These are phyloP conservation scores for Kodamaea suecica DNA, from an alignment of 1,139 yeast genomes.

Conservation along the genomic window DNA sequence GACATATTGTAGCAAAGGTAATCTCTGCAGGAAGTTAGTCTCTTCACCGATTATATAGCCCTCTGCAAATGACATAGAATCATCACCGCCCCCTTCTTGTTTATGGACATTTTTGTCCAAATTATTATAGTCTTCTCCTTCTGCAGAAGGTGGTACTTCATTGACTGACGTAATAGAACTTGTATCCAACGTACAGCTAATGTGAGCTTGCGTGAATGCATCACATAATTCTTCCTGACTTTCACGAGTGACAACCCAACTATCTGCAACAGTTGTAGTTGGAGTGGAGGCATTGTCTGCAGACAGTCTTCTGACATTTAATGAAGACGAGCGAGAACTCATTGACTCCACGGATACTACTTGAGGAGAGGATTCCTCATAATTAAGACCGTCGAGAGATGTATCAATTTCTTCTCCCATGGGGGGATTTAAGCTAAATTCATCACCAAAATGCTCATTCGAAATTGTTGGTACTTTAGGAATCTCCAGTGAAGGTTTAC, in stretches of 20 bases:
- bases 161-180: background rate
- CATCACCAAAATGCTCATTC: too few relatives aligned
- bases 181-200: background rate
- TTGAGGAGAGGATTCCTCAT: too few relatives aligned
- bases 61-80: background rate
- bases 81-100: background rate
- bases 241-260: slow-evolving; percentile 1
- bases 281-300: slow-evolving; percentile 10
- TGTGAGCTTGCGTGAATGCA: background rate
- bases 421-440: too few relatives aligned
- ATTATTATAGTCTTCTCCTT: background rate
- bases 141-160: background rate
- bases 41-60: slow-evolving; percentile 15
- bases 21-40: slow-evolving; percentile 27
- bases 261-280: slow-evolving; percentile 4
- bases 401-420: too few relatives aligned
- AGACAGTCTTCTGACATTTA: slow-evolving; percentile 1
- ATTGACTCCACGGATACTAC: slow-evolving; percentile 3
- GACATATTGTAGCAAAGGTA: slow-evolving; percentile 30
- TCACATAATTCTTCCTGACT: background rate
- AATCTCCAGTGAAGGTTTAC: too few relatives aligned
- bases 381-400: too few relatives aligned
- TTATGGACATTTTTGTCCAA: too few relatives aligned
- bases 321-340: slow-evolving; percentile 6
- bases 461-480: too few relatives aligned